Evolutionary conservation across 2,329 filamentous ascomycete genomes (phyloP).

Genomic region (Aspergillus floridensis): DNA sequence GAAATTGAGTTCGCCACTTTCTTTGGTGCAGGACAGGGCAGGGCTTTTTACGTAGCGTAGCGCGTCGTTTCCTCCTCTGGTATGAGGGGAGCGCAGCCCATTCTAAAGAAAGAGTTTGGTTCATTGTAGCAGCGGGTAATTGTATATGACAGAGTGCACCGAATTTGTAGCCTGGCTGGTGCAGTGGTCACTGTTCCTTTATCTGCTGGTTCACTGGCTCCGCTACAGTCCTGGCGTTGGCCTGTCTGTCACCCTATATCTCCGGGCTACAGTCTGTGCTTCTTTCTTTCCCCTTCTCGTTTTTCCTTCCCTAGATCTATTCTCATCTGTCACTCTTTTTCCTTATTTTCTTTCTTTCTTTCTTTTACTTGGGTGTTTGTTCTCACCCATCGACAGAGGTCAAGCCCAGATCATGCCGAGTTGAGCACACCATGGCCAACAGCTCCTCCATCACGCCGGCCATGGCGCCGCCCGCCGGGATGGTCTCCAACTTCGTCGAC

Average conservation of each 20-base stretch:
- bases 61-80: background rate
- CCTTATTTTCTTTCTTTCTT: too few species aligned
- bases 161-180: background rate
- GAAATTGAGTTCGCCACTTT: background rate
- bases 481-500: conserved; percentile 28
- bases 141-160: background rate
- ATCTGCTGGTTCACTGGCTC: background rate
- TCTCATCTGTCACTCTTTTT: background rate
- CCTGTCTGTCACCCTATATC: background rate
- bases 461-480: conserved; percentile 25
- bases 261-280: background rate
- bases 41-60: background rate
- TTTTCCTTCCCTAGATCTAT: background rate
- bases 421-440: conserved; percentile 15
- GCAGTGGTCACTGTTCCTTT: background rate
- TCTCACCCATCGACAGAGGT: too few species aligned
- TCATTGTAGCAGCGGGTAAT: too few species aligned
- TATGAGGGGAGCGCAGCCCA: background rate
- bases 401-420: background rate
- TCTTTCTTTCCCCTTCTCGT: background rate
- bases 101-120: background rate
- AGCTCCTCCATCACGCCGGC: conserved; percentile 20
- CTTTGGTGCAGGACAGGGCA: background rate
- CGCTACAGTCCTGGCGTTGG: too few species aligned
- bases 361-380: too few species aligned